Base-by-base conservation (phyloP, 805 yeast species). In the Saccharomyces eubayanus region DNA sequence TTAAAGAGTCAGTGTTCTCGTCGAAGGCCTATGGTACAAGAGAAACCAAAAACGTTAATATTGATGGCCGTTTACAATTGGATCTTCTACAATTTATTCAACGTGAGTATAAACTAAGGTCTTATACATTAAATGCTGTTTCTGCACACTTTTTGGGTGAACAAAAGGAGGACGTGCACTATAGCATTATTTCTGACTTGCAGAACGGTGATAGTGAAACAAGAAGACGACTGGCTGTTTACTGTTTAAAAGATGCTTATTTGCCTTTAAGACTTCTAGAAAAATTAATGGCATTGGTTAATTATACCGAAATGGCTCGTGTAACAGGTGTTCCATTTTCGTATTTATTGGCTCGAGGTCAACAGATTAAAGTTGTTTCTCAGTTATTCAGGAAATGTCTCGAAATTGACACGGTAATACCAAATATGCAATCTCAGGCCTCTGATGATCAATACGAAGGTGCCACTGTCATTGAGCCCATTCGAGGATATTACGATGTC, bases 301-400 rank as follows among this genome's bases (percentile, higher is more conserved):
- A 94, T 65, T 94, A 94, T 71, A 92, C 97, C 0, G 99, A 94
- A 72, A 94, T 94, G 99, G 97, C 99, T 1, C 85, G 99, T 74
- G 99, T 94, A 28, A 94, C 99, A 0, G 99, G 99, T 59, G 98
- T 94, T 10, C 99, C 99, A 0, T 89, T 94, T 64, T 86, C 97
- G 0, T 92, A 83, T 65, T 77, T 94, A 57, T 73, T 94, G 47
- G 69, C 95, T 14, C 80, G 99, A 66, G 99, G 99, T 43, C 99
- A 94, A 74, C 99, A 95, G 71, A 92, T 94, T 69, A 94, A 94
- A 70, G 99, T 94, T 64, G 83, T 94, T 50, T 91, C 98, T 0
- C 99, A 94, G 72, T 75, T 94, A 49, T 94, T 89, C 72, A 78
- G 99, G 61, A 95, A 94, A 70, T 96, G 99, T 67, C 73, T 89